Evolutionary conservation across 1,284 basidiomycete genomes (phyloP), one percentile per base, ranked within the genome.

Genomic region (Apiotrichum gracile): DNA sequence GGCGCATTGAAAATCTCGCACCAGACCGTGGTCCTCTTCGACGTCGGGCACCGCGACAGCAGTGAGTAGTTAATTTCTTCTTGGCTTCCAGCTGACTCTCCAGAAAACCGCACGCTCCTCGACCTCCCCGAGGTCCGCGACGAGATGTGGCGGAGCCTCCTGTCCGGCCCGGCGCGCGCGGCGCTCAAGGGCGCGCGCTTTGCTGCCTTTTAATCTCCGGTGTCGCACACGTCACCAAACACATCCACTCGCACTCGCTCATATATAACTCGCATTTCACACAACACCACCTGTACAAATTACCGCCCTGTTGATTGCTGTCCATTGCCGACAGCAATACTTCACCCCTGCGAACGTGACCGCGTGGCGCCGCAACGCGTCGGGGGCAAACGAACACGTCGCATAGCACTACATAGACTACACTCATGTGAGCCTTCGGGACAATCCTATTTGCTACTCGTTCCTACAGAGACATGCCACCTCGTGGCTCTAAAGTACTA

Each of bases 81-180:
- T 25, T 16, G 17, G 16, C 13, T 10, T 12, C 14, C 21, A 14
- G 44, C 47, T 43, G 49, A 50, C 43, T 3, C n/a, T n/a, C 7
- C 53, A 75, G 73, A 77, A 61, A 70, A 67, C 24, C 64, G 74
- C 34, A 68, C 69, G 1, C 60, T 77, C 29, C 60, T 77, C 17
- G 70, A 69, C 12, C 66, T 75, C 27, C 66, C 70, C 13, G 75
- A 77, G 48, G 66, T 72, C 22, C 61, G 75, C 37, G 68, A 70
- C 39, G 69, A 75, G 55, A 63, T 77, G 22, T 77, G 74, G 74
- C 67, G 68, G 51, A 60, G 63, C 0, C 60, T 76, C 17, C 69
- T 77, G 33, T 61, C 66, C 1, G 70, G 69, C 27, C 42, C 57
- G 24, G 62, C 63, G 0, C 57, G 74, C 12, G 57, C 65, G 26